phyloP scores from a whole-genome alignment of 2,329 filamentous ascomycete genomes.

The Apiospora rasikravindrae region DNA sequence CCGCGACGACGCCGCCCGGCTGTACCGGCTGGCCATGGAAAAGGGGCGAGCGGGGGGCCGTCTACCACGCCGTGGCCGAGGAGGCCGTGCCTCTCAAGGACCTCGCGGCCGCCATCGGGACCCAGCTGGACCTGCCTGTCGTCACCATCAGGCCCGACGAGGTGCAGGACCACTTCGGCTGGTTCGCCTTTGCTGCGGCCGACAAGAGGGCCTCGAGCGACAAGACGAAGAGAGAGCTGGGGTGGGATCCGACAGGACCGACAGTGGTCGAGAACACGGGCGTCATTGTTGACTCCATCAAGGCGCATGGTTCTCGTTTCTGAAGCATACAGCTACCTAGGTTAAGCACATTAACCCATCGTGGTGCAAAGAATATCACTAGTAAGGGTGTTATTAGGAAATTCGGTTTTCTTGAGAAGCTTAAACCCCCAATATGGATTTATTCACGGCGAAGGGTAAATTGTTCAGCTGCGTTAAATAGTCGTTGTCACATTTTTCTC shows the following conservation, averaged over 20 bases:
- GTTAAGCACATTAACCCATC: not conserved
- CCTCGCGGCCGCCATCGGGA: not conserved
- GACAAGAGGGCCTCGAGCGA: not conserved
- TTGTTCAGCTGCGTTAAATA: not conserved
- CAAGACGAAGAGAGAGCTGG: not conserved
- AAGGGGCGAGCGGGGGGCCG: not conserved
- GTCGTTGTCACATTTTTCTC: not conserved
- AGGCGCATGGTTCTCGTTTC: not conserved
- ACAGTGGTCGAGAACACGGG: not conserved
- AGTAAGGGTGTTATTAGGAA: not conserved
- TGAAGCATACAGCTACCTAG: not conserved
- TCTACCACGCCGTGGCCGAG: not conserved
- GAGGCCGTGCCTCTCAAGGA: not conserved
- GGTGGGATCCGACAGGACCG: not conserved
- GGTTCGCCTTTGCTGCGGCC: not conserved
- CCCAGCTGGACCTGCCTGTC: not conserved
- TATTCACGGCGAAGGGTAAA: not conserved
- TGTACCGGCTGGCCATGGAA: slow-evolving; percentile 1
- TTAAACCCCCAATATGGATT: not conserved
- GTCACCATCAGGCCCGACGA: not conserved
- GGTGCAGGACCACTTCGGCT: not conserved
- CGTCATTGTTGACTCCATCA: not conserved
- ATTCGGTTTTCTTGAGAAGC: not conserved
- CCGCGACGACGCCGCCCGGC: not conserved
- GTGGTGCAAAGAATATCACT: not conserved